Evolutionary conservation across 805 yeast species (phyloP).

Genomic region (Starmerella bombi): DNA sequence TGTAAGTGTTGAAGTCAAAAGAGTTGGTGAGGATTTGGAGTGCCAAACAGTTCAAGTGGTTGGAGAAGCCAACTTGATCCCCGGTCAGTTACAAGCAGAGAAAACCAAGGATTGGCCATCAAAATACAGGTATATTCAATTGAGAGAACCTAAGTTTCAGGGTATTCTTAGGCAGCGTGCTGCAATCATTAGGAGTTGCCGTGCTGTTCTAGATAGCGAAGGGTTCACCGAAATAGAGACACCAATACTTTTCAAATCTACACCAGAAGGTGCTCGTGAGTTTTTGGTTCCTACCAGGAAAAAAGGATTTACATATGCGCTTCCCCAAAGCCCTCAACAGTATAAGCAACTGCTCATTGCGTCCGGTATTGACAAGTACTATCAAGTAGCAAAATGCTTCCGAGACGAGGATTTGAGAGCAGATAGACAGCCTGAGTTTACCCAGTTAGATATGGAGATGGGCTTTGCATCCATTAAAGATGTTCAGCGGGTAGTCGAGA

Average conservation of each 20-base stretch:
- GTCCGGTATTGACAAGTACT: slow-evolving; percentile 74
- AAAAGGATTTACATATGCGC: slow-evolving; percentile 54
- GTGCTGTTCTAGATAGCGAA: slow-evolving; percentile 28
- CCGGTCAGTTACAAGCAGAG: slow-evolving; percentile 42
- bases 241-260: slow-evolving; percentile 81
- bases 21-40: slow-evolving; percentile 38
- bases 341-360: slow-evolving; percentile 92
- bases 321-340: slow-evolving; percentile 97
- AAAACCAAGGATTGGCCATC: slow-evolving; percentile 57
- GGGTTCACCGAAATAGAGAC: slow-evolving; percentile 79
- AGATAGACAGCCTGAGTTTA: slow-evolving; percentile 95
- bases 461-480: slow-evolving; percentile 58
- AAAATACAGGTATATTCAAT: slow-evolving; percentile 66
- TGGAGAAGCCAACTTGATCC: slow-evolving; percentile 49
- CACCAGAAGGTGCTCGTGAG: slow-evolving; percentile 97
- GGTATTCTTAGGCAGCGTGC: slow-evolving; percentile 27
- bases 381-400: slow-evolving; percentile 86
- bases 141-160: slow-evolving; percentile 36
- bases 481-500: slow-evolving; percentile 53
- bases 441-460: slow-evolving; percentile 95
- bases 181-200: slow-evolving; percentile 27
- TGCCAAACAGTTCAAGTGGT: slow-evolving; percentile 41
- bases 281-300: slow-evolving; percentile 83
- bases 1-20: slow-evolving; percentile 41
- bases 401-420: slow-evolving; percentile 91